Evolutionary conservation across 306 rosid genomes (phyloP), one percentile per base, ranked within the genome.

Genomic region (Purshia tridentata): DNA sequence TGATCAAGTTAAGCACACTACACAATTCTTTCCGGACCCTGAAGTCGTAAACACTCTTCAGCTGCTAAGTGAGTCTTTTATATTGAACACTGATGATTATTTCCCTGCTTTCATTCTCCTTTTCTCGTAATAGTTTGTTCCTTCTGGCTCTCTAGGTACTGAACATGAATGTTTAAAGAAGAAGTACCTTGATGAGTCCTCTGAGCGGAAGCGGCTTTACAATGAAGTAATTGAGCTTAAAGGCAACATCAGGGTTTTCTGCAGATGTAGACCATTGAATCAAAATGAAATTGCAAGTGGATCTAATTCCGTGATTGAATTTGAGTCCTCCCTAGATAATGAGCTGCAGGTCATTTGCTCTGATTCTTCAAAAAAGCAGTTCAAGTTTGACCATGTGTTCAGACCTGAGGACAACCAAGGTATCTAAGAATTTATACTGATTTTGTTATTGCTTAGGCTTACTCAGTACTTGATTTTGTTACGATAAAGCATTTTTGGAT

Each of bases 241-340:
- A 83, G 99, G 99, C 42, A 94, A 91, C 60, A 94, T 94, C 52
- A 84, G 98, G 79, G 97, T 94, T 71, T 94, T 88, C 83, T 94
- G 97, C 88, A 87, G 99, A 90, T 91, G 98, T 65, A 85, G 97
- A 80, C 99, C 99, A 11, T 68, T 94, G 73, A 94, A 80, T 74
- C 80, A 72, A 74, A 81, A 67, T 62, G 97, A 94, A 82, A 80
- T 72, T 47, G 70, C 84, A 9, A 86, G 77, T 20, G 96, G 96
- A 37, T 72, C 64, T 55, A 72, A 85, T 48, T 75, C 90, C 5
- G 86, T 87, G n/a, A 70, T 90, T 76, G 96, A 90, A 62, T 90
- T 84, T 60, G 98, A 91, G 20, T 81, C 99, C 2, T 83, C 91
- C 52, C 65, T 72, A 20, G 96, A 90, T 53, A 86, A 87, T 55